These are phyloP conservation scores for Nyctanthes arbortristis DNA, from an alignment of 257 asterid genomes.

Conservation along the genomic window DNA sequence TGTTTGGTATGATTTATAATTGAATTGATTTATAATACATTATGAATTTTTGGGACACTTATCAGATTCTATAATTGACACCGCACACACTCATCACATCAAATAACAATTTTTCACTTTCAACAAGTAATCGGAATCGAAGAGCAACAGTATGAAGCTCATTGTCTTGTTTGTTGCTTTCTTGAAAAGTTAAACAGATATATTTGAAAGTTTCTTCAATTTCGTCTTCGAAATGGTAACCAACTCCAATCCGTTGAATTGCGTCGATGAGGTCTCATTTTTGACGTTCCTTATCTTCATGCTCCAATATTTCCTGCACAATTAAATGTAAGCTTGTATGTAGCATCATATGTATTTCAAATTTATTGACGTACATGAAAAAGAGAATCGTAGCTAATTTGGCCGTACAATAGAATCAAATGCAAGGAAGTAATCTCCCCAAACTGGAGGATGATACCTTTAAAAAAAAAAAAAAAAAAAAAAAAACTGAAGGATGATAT, in stretches of 20 bases:
- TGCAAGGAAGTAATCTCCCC: not conserved
- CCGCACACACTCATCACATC: no score
- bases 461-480: no score
- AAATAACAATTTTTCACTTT: no score
- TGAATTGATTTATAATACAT: no score
- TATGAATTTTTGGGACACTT: no score
- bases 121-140: not conserved
- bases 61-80: no score
- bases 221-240: not conserved
- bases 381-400: not conserved
- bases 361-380: no score
- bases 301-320: not conserved
- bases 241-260: slow-evolving; percentile 1
- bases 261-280: not conserved
- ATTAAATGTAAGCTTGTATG: not conserved
- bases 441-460: not conserved
- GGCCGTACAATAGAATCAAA: not conserved
- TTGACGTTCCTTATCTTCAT: not conserved
- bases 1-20: no score
- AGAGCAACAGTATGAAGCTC: slow-evolving; percentile 12
- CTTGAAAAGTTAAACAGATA: not conserved
- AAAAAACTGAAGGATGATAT: not conserved
- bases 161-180: not conserved
- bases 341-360: no score
- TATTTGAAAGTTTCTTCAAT: not conserved